Conservation (phyloP, 2,329 filamentous ascomycete species). For the Ceratocystis diversiconidia region DNA sequence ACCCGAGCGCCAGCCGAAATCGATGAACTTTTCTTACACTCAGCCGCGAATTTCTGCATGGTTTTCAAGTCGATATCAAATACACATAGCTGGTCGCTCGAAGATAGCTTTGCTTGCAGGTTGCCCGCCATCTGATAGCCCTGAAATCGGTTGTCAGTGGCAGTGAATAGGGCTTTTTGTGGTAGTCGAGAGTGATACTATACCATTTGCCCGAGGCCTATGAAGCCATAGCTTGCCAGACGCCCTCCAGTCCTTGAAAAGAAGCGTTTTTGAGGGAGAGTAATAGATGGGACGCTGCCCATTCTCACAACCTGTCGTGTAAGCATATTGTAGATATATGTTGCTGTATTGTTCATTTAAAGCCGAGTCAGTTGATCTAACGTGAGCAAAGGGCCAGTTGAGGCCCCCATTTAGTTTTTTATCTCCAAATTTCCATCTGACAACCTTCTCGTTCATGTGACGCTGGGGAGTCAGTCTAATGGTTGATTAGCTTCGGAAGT, state of each 20-base stretch:
- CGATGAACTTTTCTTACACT: constrained; percentile 29
- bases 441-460: background rate
- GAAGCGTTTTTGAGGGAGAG: constrained; percentile 29
- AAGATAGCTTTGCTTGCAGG: constrained; percentile 40
- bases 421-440: background rate
- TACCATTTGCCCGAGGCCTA: constrained; percentile 49
- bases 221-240: constrained; percentile 42
- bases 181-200: constrained; percentile 18
- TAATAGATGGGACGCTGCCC: background rate
- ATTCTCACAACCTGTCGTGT: background rate
- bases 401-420: background rate
- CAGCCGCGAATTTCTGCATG: constrained; percentile 33
- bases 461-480: background rate
- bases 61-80: constrained; percentile 43
- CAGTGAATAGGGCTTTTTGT: background rate
- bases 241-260: constrained; percentile 37
- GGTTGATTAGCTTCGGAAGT: background rate
- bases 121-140: constrained; percentile 51
- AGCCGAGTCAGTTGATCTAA: too few relatives aligned
- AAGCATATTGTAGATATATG: background rate
- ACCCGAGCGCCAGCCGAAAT: constrained; percentile 31
- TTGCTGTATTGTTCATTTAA: too few relatives aligned
- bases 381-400: background rate
- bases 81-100: constrained; percentile 37
- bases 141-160: constrained; percentile 24